These are phyloP conservation scores for Salix suchowensis DNA, from an alignment of 345 rosid species.

Conservation along the genomic window DNA sequence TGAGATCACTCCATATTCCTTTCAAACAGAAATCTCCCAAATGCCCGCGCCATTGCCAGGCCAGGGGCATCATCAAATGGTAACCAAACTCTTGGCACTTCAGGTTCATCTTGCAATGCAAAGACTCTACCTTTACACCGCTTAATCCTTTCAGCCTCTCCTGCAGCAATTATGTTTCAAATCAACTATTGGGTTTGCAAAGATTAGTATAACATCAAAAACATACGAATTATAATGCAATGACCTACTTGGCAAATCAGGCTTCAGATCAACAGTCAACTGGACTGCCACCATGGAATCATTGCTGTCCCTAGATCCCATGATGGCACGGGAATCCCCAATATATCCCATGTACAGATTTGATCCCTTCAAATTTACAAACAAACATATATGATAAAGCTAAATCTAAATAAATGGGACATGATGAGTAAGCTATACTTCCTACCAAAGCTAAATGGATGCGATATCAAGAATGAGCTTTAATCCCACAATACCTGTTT, in stretches of 20 bases:
- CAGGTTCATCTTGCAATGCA: slow-evolving; percentile 98
- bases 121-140: slow-evolving; percentile 95
- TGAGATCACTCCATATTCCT: slow-evolving; percentile 96
- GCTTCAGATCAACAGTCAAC: slow-evolving; percentile 94
- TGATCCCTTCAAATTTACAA: slow-evolving; percentile 57
- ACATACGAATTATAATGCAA: background rate
- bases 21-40: slow-evolving; percentile 98
- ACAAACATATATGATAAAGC: slow-evolving; percentile 10
- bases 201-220: slow-evolving; percentile 4
- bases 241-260: slow-evolving; percentile 89
- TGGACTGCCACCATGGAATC: slow-evolving; percentile 81
- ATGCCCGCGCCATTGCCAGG: slow-evolving; percentile 98
- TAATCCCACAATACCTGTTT: slow-evolving; percentile 61
- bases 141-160: slow-evolving; percentile 96
- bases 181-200: background rate
- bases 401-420: background rate
- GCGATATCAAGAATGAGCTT: background rate
- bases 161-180: slow-evolving; percentile 32
- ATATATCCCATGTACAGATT: slow-evolving; percentile 92
- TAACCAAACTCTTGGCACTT: slow-evolving; percentile 95
- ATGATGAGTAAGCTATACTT: background rate
- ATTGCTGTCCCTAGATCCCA: slow-evolving; percentile 79
- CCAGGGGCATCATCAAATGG: slow-evolving; percentile 99
- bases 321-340: slow-evolving; percentile 96
- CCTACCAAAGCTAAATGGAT: slow-evolving; percentile 8